phyloP scores from a whole-genome alignment of 345 rosid species.

The Reutealis trisperma region DNA sequence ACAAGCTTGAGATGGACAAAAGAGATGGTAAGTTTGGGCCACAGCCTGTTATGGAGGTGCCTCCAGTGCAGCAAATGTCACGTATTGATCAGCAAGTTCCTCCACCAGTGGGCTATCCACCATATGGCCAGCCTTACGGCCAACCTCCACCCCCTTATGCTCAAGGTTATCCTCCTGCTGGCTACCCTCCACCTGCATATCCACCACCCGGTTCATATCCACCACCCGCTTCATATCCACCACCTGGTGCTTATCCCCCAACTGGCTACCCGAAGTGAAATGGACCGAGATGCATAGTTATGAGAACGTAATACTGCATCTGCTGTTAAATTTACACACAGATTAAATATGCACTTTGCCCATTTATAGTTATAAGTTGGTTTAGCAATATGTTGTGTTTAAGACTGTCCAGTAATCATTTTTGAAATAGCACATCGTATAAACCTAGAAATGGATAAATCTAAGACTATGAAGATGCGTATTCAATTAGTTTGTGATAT shows the following conservation, averaged over 20 bases:
- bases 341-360: neutral
- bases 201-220: slow-evolving; percentile 16
- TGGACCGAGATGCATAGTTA: neutral
- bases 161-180: slow-evolving; percentile 31
- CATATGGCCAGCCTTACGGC: slow-evolving; percentile 39
- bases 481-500: neutral
- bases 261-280: slow-evolving; percentile 12
- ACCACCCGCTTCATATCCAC: slow-evolving; percentile 18
- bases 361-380: neutral
- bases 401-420: neutral
- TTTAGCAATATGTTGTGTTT: neutral
- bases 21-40: slow-evolving; percentile 61
- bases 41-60: slow-evolving; percentile 57
- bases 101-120: slow-evolving; percentile 48
- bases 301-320: neutral
- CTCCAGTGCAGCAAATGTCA: slow-evolving; percentile 70
- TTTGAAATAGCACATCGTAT: neutral
- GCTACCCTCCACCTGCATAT: slow-evolving; percentile 18
- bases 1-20: slow-evolving; percentile 81
- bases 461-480: neutral
- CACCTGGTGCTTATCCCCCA: slow-evolving; percentile 17
- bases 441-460: neutral
- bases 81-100: slow-evolving; percentile 55
- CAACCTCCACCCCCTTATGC: slow-evolving; percentile 33
- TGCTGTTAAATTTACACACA: neutral